These are phyloP conservation scores for Calonectria ilicicola DNA, from an alignment of 2,329 filamentous ascomycete species.

Conservation along the genomic window DNA sequence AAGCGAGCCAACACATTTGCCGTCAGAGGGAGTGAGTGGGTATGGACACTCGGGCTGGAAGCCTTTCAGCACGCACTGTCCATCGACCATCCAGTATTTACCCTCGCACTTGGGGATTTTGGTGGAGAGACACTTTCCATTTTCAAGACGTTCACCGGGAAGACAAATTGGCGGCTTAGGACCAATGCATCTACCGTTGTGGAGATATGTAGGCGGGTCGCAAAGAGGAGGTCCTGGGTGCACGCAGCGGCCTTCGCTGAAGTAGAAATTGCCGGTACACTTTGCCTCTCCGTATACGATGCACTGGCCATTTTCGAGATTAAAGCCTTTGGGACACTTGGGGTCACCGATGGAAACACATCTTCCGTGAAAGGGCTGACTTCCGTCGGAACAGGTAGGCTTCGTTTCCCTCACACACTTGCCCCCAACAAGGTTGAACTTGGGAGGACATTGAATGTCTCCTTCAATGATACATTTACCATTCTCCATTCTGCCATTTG, in stretches of 20 bases:
- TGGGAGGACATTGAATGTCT: neutral
- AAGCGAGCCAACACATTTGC: neutral
- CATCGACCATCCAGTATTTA: neutral
- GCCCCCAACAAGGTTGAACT: neutral
- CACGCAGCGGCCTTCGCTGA: neutral
- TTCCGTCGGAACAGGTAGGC: neutral
- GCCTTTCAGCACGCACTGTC: neutral
- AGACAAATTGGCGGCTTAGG: neutral
- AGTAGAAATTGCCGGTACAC: neutral
- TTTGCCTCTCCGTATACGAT: neutral
- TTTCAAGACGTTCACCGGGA: neutral
- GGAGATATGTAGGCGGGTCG: neutral
- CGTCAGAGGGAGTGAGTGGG: too few relatives aligned
- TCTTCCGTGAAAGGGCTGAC: neutral
- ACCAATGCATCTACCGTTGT: neutral
- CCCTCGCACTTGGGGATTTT: neutral
- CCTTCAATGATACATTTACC: neutral
- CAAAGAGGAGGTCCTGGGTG: neutral
- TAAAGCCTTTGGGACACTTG: neutral
- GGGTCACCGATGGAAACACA: neutral
- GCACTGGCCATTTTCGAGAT: neutral
- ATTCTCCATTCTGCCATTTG: neutral
- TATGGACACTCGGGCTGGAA: neutral
- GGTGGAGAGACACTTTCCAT: neutral
- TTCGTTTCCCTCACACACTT: neutral